Evolutionary conservation across 106 monocot species (phyloP).

Genomic region (Dioscorea alata): DNA sequence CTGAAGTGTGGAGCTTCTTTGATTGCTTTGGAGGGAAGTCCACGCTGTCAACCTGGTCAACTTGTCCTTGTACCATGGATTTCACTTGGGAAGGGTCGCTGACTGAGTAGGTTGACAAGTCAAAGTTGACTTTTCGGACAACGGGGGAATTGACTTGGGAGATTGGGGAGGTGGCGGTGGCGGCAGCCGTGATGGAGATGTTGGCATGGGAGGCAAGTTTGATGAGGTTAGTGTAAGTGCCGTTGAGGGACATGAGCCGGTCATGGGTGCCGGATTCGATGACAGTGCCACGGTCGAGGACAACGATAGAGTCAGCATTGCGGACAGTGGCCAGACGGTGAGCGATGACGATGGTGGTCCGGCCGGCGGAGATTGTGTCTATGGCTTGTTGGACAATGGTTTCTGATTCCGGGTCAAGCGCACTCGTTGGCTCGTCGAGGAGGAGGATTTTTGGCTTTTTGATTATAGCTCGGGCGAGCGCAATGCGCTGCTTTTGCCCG

Average conservation of each 20-base stretch:
- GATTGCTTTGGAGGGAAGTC: not conserved
- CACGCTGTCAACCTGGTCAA: not conserved
- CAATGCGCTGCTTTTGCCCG: constrained; percentile 3
- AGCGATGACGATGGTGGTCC: not conserved
- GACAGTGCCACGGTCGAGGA: not conserved
- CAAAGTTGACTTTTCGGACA: not conserved
- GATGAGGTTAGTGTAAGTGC: constrained; percentile 18
- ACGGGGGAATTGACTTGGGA: constrained; percentile 3
- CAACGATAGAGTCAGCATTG: not conserved
- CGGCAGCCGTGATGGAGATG: too few species aligned
- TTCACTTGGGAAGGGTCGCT: not conserved
- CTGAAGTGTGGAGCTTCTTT: constrained; percentile 17
- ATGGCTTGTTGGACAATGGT: not conserved
- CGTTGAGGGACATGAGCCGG: constrained; percentile 12
- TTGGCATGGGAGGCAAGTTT: not conserved
- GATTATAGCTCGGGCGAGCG: constrained; percentile 19
- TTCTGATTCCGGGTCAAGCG: not conserved
- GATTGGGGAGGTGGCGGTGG: not conserved
- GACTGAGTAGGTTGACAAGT: too few species aligned
- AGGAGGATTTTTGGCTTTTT: constrained; percentile 34
- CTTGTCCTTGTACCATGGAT: constrained; percentile 1
- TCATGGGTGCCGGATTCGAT: constrained; percentile 24
- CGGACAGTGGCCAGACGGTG: not conserved
- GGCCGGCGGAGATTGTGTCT: not conserved
- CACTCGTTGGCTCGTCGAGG: constrained; percentile 27